Evolutionary conservation across 73 alveolate genomes (phyloP).

Genomic region (Effrenium voratum): DNA sequence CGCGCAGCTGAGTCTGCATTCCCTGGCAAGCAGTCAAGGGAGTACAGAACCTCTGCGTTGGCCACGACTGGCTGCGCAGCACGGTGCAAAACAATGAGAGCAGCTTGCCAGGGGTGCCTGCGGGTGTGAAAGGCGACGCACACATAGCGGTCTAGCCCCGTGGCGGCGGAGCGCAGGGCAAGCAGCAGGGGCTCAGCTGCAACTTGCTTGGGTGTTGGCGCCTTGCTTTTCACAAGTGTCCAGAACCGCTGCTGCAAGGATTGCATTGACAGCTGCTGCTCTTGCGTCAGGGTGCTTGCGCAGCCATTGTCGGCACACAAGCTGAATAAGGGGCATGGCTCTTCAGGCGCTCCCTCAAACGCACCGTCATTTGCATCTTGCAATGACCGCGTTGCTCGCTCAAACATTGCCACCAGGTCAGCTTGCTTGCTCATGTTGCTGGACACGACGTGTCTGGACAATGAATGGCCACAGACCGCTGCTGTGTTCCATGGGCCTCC

Average conservation of each 20-base stretch:
- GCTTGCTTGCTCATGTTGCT: too few species aligned
- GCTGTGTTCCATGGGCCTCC: conserved; percentile 21
- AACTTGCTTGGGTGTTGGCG: background rate
- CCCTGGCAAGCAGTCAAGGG: too few species aligned
- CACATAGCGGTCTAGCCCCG: background rate
- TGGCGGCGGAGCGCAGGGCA: background rate
- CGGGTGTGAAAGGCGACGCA: conserved; percentile 20
- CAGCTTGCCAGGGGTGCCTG: conserved; percentile 46
- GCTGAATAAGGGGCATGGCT: conserved; percentile 22
- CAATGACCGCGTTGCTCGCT: background rate
- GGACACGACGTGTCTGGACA: conserved; percentile 29
- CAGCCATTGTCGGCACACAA: conserved; percentile 3
- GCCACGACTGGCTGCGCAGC: background rate
- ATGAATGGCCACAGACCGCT: background rate
- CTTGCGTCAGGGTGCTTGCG: background rate
- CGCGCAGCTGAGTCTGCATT: too few species aligned
- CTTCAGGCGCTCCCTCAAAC: background rate
- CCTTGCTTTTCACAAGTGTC: background rate
- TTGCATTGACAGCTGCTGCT: background rate
- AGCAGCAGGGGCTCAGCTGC: conserved; percentile 1
- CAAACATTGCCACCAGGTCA: background rate
- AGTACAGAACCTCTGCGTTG: background rate
- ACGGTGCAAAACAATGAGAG: background rate
- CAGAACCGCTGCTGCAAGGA: conserved; percentile 10
- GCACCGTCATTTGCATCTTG: background rate